Evolutionary conservation across 257 asterid species (phyloP), one percentile per base, ranked within the genome.

Genomic region (Handroanthus guayacan): DNA sequence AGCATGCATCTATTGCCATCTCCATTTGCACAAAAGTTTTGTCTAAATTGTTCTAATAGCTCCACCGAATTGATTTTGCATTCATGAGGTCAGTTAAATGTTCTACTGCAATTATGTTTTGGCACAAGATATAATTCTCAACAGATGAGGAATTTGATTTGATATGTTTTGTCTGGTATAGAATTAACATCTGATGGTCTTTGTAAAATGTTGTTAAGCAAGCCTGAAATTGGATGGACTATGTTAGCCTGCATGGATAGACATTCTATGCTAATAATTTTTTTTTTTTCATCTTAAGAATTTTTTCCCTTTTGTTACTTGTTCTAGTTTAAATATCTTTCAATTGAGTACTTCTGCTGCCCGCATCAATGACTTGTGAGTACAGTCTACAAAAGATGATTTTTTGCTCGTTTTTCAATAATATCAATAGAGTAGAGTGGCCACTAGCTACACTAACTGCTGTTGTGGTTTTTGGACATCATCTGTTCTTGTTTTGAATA

Each of bases 401-500:
- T 43, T 71, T 31, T 16, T 11, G 36, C 17, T 67, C 72, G 43
- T 76, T 10, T 34, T 45, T 36, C 44, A 20, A 17, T 57, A 37
- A 45, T 65, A 7, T 60, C 66, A 51, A 38, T 47, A 6, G n/a
- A 25, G 13, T 64, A 41, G 11, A 58, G 39, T 43, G 5, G 43
- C 39, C 61, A 34, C n/a, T 43, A 3, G 43, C 39, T 65, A 41
- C n/a, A 51, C 66, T 62, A 54, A 20, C 13, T 58, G 11, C 64
- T 58, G 50, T 36, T 36, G 11, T 56, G 68, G 38, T 62, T 55
- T 73, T 41, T 72, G 14, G 37, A 43, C 71, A 14, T 56, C 34
- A 67, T 57, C 47, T 82, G 7, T 45, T 48, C 55, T 70, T 67
- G 63, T 44, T 80, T 43, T 14, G 44, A 55, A 76, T 75, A 74